Evolutionary conservation across 2,329 filamentous ascomycete genomes (phyloP).

Genomic region (Aspergillus sp.): DNA sequence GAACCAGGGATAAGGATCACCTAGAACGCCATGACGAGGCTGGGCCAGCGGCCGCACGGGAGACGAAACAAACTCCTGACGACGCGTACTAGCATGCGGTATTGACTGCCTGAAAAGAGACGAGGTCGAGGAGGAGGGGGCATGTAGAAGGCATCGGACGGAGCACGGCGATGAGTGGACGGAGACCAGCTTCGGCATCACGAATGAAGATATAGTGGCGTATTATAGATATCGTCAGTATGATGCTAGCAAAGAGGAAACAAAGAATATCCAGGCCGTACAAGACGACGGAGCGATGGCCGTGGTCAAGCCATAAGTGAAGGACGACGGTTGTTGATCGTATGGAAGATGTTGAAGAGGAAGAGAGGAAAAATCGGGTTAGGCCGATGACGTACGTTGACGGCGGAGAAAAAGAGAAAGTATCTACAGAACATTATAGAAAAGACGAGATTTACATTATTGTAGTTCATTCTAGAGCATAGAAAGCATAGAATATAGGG

Average conservation of each 20-base stretch:
- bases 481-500: neutral
- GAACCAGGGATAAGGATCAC: conserved; percentile 24
- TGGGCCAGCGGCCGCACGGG: conserved; percentile 27
- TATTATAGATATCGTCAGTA: too few species aligned
- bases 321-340: neutral
- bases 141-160: conserved; percentile 5
- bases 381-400: neutral
- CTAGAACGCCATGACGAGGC: conserved; percentile 27
- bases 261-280: conserved; percentile 1
- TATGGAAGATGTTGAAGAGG: neutral
- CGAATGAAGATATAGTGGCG: neutral
- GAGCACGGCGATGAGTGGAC: conserved; percentile 6
- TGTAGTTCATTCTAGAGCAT: neutral
- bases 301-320: conserved; percentile 3
- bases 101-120: neutral
- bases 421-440: too few species aligned
- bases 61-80: conserved; percentile 20
- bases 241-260: too few species aligned
- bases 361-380: neutral
- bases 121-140: neutral
- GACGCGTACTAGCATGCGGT: conserved; percentile 5
- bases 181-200: conserved; percentile 22
- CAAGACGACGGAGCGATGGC: conserved; percentile 2
- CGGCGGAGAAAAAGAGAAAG: neutral
- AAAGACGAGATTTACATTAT: too few species aligned